These are phyloP conservation scores for Akanthomyces muscarius DNA, from an alignment of 2,329 filamentous ascomycete species.

Conservation along the genomic window DNA sequence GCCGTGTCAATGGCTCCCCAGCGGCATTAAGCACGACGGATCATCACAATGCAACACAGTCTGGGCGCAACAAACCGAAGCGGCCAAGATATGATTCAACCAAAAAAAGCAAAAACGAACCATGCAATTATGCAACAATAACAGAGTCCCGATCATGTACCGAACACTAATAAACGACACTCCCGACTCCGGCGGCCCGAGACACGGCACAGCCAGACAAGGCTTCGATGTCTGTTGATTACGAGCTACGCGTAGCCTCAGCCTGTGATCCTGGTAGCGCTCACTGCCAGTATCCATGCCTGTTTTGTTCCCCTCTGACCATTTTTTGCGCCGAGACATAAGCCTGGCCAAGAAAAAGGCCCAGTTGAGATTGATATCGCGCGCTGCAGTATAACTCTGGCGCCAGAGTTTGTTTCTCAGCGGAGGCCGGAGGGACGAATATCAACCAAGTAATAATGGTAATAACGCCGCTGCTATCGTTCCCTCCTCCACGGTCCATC, in stretches of 20 bases:
- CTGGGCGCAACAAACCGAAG: neutral
- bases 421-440: neutral
- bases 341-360: neutral
- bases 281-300: neutral
- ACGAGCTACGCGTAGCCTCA: neutral
- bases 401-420: neutral
- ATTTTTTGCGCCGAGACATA: constrained; percentile 10
- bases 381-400: neutral
- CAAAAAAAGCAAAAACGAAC: neutral
- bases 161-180: neutral
- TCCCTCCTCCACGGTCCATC: neutral
- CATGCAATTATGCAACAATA: neutral
- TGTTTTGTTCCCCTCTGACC: neutral
- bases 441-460: neutral
- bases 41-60: constrained; percentile 1
- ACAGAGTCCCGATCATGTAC: neutral
- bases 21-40: neutral
- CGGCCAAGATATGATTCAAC: neutral
- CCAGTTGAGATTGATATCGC: neutral
- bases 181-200: neutral
- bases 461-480: neutral
- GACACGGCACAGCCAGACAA: neutral
- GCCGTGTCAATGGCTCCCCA: neutral
- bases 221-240: neutral
- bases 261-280: constrained; percentile 2